phyloP scores from a whole-genome alignment of 306 rosid genomes.

The Fagus sylvatica region DNA sequence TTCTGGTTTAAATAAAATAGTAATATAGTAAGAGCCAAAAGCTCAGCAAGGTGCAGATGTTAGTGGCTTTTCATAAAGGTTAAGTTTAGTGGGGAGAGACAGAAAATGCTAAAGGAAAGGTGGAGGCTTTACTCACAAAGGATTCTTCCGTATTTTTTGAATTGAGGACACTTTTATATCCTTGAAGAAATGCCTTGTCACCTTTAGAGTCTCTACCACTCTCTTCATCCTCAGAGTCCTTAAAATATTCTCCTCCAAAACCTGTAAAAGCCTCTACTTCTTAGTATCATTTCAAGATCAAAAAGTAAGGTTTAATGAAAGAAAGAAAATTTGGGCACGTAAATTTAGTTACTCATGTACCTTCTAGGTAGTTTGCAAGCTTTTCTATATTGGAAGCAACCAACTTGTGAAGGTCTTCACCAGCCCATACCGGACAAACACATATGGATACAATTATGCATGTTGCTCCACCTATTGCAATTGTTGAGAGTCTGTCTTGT shows the following conservation, averaged over 20 bases:
- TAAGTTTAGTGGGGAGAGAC: neutral
- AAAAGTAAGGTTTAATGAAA: neutral
- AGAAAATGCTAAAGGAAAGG: neutral
- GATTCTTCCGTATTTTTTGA: constrained; percentile 70
- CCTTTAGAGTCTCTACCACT: constrained; percentile 9
- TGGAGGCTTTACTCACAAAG: constrained; percentile 38
- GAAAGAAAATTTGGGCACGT: neutral
- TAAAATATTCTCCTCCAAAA: constrained; percentile 63
- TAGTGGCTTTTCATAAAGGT: neutral
- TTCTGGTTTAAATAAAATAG: no score
- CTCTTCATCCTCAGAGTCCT: constrained; percentile 34
- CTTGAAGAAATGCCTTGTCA: constrained; percentile 50
- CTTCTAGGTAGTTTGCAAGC: constrained; percentile 71
- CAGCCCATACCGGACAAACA: constrained; percentile 90
- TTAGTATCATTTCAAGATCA: neutral
- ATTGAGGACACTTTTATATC: constrained; percentile 68
- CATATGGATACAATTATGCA: constrained; percentile 65
- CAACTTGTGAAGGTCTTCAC: constrained; percentile 75
- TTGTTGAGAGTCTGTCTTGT: constrained; percentile 64
- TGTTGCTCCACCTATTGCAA: constrained; percentile 60
- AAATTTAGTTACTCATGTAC: constrained; percentile 20
- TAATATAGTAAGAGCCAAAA: no score
- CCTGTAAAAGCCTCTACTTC: constrained; percentile 41
- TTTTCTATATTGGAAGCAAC: constrained; percentile 68
- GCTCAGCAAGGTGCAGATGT: neutral